These are phyloP conservation scores for Corchorus olitorius DNA, from an alignment of 345 rosid genomes.

Conservation along the genomic window DNA sequence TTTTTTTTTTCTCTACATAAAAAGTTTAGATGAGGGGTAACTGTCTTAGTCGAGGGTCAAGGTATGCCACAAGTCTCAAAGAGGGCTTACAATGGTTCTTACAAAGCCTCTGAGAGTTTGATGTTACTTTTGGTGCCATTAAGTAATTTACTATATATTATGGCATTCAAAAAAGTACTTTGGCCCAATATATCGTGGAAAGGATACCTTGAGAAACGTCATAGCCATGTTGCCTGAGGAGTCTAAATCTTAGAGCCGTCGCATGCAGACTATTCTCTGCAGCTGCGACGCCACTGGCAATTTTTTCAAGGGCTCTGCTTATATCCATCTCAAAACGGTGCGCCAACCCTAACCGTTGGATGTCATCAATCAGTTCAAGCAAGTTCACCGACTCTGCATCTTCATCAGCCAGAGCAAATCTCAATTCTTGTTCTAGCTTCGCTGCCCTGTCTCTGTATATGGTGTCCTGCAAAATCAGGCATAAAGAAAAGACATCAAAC, in stretches of 20 bases:
- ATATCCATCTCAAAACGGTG: constrained; percentile 39
- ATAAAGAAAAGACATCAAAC: neutral
- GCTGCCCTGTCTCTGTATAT: constrained; percentile 13
- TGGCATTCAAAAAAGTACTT: too few relatives aligned
- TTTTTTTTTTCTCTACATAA: too few relatives aligned
- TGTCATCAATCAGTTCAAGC: constrained; percentile 45
- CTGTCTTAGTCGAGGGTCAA: too few relatives aligned
- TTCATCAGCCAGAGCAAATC: constrained; percentile 21
- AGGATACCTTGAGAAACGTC: constrained; percentile 40
- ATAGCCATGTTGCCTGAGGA: constrained; percentile 48
- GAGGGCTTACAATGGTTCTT: too few relatives aligned
- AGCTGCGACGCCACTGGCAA: neutral
- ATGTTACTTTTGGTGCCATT: neutral
- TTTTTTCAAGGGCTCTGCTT: constrained; percentile 22
- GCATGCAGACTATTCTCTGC: constrained; percentile 25
- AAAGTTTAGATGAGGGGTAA: too few relatives aligned
- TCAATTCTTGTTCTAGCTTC: constrained; percentile 36
- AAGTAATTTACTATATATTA: too few relatives aligned
- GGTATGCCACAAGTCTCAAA: too few relatives aligned
- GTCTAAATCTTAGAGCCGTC: constrained; percentile 42
- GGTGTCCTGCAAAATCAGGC: constrained; percentile 18
- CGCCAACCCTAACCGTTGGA: constrained; percentile 44
- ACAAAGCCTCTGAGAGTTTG: too few relatives aligned
- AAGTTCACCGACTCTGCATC: constrained; percentile 9
- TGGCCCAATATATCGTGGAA: neutral